Base-by-base conservation (phyloP, 2,329 filamentous ascomycete genomes). In the Colletotrichum navitas region DNA sequence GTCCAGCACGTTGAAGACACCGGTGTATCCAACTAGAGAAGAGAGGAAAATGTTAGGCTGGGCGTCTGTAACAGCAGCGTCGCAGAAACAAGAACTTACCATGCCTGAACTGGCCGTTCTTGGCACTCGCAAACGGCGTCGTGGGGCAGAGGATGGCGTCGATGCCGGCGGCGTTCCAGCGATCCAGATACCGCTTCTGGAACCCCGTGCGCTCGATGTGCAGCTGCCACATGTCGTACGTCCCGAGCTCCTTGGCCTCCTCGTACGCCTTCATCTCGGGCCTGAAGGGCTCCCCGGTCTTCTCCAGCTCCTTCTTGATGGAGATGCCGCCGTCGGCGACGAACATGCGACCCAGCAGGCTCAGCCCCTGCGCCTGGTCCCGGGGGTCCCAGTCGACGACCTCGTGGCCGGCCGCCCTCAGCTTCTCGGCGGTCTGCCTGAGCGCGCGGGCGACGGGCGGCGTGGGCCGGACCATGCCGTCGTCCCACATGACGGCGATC, bases 111-210 rank as follows among this genome's bases (percentile, higher is more conserved):
- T 78, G 78, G 5, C 83, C 83, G 56, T 83, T 80, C 76, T 84
- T 82, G 39, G 82, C 81, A 0, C 80, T 80, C 51, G 80, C 81
- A 61, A 83, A 86, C 0, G 85, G 83, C 41, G 83, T 85, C 0
- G 84, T 85, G 0, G 91, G 90, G 62, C 87, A 89, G 1, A 93
- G 78, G 11, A 93, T 84, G 1, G 89, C 89, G 76, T 93, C 91
- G 10, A 91, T 85, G 1, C 82, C 83, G 0, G 82, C 81, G 58
- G 76, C 77, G 43, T 81, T 81, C 85, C 85, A 87, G 2, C 83
- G 80, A 51, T 86, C 83, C 0, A 86, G 77, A 62, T 86, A 85
- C 12, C 78, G 76, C 73, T 84, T 85, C 78, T 86, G 85, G 73
- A 81, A 86, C 0, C 77, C 82, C 0, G 81, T 80, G 10, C 85